Evolutionary conservation across 306 rosid genomes (phyloP).

Genomic region (Mimosa pudica): DNA sequence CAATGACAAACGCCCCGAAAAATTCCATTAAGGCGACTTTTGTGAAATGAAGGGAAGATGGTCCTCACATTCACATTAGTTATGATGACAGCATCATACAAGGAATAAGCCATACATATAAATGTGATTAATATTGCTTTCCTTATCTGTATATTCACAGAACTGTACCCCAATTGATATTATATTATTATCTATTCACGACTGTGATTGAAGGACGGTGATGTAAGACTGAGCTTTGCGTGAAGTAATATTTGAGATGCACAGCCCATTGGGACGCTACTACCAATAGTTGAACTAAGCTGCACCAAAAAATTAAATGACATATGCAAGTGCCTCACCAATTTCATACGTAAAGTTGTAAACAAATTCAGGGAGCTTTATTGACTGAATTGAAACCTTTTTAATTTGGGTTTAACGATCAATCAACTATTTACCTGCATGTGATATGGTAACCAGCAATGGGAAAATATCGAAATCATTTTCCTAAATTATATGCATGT

Average conservation of each 20-base stretch:
- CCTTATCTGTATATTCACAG: not conserved
- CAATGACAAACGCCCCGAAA: not conserved
- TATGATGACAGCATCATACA: constrained; percentile 12
- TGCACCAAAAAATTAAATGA: not conserved
- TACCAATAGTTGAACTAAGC: not conserved
- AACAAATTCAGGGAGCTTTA: not conserved
- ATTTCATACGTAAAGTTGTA: not conserved
- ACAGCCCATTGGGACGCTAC: not conserved
- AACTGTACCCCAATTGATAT: not conserved
- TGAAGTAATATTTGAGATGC: constrained; percentile 32
- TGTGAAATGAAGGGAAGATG: not conserved
- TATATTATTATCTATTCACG: not conserved
- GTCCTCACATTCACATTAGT: not conserved
- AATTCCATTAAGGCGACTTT: not conserved
- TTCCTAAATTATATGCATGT: not conserved
- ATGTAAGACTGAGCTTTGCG: constrained; percentile 31
- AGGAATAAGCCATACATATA: not conserved
- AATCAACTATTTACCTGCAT: not conserved
- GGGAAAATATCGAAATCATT: constrained; percentile 20
- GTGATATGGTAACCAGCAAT: not conserved
- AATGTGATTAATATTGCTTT: not conserved
- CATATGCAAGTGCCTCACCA: not conserved
- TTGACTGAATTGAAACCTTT: not conserved
- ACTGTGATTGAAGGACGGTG: not conserved
- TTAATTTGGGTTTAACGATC: not conserved